phyloP scores from a whole-genome alignment of 129 eudicot genomes.

The Logfia minima region DNA sequence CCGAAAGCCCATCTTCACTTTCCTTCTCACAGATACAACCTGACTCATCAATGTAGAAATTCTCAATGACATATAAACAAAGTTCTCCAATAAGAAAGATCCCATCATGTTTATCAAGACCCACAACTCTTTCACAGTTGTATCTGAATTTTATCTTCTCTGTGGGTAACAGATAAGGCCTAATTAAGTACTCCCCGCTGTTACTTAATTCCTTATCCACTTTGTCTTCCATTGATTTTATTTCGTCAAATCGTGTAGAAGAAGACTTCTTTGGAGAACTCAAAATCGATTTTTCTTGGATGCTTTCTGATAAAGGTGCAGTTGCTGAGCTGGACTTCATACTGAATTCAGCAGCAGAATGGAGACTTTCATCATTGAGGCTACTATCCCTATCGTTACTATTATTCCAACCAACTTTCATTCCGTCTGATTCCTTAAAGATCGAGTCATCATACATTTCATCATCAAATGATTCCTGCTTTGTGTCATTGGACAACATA shows the following conservation, averaged over 20 bases:
- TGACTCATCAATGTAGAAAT: conserved; percentile 83
- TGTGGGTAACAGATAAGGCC: conserved; percentile 79
- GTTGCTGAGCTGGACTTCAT: conserved; percentile 63
- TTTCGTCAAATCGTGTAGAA: conserved; percentile 65
- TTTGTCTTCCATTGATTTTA: conserved; percentile 60
- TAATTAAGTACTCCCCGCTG: conserved; percentile 84
- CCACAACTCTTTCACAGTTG: conserved; percentile 93
- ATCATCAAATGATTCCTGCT: conserved; percentile 52
- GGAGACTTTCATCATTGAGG: conserved; percentile 75
- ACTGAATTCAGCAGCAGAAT: conserved; percentile 83
- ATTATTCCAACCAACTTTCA: conserved; percentile 68
- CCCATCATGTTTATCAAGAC: conserved; percentile 95
- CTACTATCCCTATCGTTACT: conserved; percentile 68
- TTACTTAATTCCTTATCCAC: conserved; percentile 77
- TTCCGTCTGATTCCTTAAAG: conserved; percentile 68
- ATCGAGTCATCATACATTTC: conserved; percentile 64
- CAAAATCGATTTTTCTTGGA: conserved; percentile 56
- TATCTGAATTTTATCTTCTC: conserved; percentile 81
- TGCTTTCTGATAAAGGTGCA: conserved; percentile 61
- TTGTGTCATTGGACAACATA: conserved; percentile 47
- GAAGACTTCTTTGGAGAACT: conserved; percentile 75
- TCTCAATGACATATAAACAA: conserved; percentile 84
- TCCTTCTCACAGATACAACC: conserved; percentile 96
- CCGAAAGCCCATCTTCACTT: conserved; percentile 41
- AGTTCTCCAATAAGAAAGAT: conserved; percentile 92